Evolutionary conservation across 257 asterid genomes (phyloP).

Genomic region (Solanum tarijense): DNA sequence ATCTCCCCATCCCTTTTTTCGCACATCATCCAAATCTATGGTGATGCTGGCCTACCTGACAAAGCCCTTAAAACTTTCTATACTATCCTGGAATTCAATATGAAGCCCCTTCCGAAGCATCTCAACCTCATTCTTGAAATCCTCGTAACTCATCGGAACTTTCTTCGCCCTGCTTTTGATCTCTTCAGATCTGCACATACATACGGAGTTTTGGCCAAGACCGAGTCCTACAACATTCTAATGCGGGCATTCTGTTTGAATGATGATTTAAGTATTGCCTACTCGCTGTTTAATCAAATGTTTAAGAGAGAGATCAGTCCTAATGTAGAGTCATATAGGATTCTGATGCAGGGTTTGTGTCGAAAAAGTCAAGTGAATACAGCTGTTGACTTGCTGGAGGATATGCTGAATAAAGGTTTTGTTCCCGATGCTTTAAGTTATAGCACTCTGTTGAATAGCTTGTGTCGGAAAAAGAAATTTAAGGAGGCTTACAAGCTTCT

Average conservation of each 20-base stretch:
- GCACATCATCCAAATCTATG: conserved; percentile 67
- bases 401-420: conserved; percentile 92
- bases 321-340: conserved; percentile 67
- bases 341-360: conserved; percentile 81
- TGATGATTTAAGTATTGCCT: conserved; percentile 65
- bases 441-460: conserved; percentile 66
- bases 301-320: conserved; percentile 71
- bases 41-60: conserved; percentile 59
- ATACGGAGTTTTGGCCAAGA: conserved; percentile 55
- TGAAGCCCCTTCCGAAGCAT: conserved; percentile 60
- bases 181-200: conserved; percentile 63
- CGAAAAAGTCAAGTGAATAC: conserved; percentile 87
- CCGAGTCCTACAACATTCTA: conserved; percentile 64
- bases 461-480: conserved; percentile 82
- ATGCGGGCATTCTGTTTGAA: conserved; percentile 76
- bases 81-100: conserved; percentile 66
- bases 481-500: conserved; percentile 93
- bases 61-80: conserved; percentile 71
- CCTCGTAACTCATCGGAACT: conserved; percentile 41
- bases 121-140: conserved; percentile 66
- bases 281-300: conserved; percentile 63
- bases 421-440: conserved; percentile 73
- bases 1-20: conserved; percentile 64
- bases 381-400: conserved; percentile 79
- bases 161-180: conserved; percentile 64